Percentiles rank a stretch among this genome's conserved stretches.
Conservation (phyloP, 805 yeast genomes). For the Saturnispora mendoncae region DNA sequence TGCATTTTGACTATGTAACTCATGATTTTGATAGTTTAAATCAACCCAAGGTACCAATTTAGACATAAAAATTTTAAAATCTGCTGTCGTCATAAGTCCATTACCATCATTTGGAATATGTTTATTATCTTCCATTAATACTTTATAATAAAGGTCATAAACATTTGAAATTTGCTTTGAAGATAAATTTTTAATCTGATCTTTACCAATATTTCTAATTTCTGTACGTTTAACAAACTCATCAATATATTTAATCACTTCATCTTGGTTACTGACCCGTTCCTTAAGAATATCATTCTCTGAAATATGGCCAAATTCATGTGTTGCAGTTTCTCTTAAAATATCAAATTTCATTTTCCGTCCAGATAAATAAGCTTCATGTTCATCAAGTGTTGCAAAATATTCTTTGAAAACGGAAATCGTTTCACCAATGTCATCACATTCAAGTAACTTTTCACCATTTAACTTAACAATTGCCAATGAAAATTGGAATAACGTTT, state of each 20-base stretch:
- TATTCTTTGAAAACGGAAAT: conserved; percentile 77
- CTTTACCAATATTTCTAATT: conserved; percentile 73
- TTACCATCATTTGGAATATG: conserved; percentile 55
- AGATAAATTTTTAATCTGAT: conserved; percentile 40
- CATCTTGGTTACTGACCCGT: conserved; percentile 61
- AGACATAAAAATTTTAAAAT: conserved; percentile 65
- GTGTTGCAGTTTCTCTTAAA: conserved; percentile 82
- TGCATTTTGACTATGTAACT: conserved; percentile 27
- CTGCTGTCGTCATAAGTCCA: conserved; percentile 60
- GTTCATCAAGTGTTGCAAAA: conserved; percentile 65
- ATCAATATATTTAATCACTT: conserved; percentile 79
- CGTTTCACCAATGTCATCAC: conserved; percentile 89
- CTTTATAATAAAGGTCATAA: conserved; percentile 77
- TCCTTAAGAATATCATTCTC: conserved; percentile 64
- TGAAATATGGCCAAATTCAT: conserved; percentile 74
- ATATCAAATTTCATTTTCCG: conserved; percentile 81
- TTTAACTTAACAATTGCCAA: conserved; percentile 82
- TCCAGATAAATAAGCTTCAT: conserved; percentile 54
- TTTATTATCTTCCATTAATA: conserved; percentile 55
- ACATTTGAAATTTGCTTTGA: conserved; percentile 55
- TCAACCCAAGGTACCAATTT: conserved; percentile 73
- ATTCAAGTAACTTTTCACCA: conserved; percentile 70
- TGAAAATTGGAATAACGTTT: conserved; percentile 85
- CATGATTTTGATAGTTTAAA: conserved; percentile 25
- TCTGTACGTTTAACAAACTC: conserved; percentile 88